Evolutionary conservation across 164 flowering plant species (phyloP), one percentile per base, ranked within the genome.

Genomic region (Taxillus chinensis): DNA sequence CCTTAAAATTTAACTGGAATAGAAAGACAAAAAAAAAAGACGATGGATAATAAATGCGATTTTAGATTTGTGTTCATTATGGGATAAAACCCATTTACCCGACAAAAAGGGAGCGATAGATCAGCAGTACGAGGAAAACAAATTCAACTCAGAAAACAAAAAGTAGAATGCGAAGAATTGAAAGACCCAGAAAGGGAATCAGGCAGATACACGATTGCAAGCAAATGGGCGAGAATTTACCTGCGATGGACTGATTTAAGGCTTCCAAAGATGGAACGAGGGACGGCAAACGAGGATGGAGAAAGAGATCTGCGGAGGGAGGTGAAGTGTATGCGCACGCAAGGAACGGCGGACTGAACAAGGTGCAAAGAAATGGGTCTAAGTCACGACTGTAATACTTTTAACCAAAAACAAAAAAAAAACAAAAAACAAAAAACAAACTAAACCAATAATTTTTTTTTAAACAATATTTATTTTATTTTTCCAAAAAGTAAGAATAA

Each of bases 211-310:
- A 14, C 5, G 54, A 27, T 15, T 51, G 17, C 54, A 51, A 51
- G 17, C 54, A 15, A 51, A 10, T 3, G 58, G 39, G 60, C 27
- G n/a, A 46, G 14, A 46, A 38, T 27, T 37, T 65, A 70, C 73
- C 64, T 62, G 41, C 42, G 38, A 41, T 3, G 40, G 17, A 17
- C 46, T 48, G 64, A 60, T 65, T 48, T 45, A 57, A 41, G 62
- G 16, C 38, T 11, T 43, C 40, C 12, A 42, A 62, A 57, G 16
- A 54, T 49, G 54, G 6, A n/a, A 27, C 5, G 54, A 14, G 27
- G 8, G 27, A 14, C 51, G 12, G 5, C 17, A 17, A 51, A 17
- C 2, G 17, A 51, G 27, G 54, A 7, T 11, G 51, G 27, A 51
- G 27, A 15, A 51, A 27, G 27, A 51, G 54, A 51, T 51, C 54